Evolutionary conservation across 176 grass and related monocot species (phyloP).

Genomic region (Chloris gayana): DNA sequence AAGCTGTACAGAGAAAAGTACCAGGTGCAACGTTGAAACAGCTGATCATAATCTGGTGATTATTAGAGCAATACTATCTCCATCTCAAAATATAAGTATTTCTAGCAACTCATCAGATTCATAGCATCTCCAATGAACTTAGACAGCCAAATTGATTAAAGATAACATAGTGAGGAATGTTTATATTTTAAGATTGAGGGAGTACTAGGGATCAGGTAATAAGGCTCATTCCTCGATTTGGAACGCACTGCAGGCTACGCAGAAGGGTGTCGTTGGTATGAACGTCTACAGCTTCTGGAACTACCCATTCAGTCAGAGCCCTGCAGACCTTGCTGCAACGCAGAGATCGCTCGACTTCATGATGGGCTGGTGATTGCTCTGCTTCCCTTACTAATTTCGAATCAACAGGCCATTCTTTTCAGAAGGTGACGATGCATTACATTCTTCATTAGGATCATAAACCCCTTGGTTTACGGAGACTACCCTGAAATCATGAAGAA

Average conservation of each 20-base stretch:
- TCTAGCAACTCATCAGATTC: too few species aligned
- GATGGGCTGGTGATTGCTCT: constrained; percentile 59
- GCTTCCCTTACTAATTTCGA: not conserved
- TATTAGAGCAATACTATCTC: not conserved
- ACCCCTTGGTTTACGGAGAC: constrained; percentile 78
- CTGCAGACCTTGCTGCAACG: constrained; percentile 52
- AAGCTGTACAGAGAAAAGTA: constrained; percentile 72
- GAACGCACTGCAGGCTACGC: constrained; percentile 41
- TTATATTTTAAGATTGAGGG: too few species aligned
- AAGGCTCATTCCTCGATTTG: not conserved
- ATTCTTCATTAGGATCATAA: constrained; percentile 44
- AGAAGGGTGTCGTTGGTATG: constrained; percentile 66
- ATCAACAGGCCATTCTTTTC: not conserved
- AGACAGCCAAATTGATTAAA: too few species aligned
- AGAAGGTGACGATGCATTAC: not conserved
- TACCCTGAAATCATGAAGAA: constrained; percentile 82
- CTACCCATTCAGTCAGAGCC: constrained; percentile 52
- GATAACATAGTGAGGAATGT: too few species aligned
- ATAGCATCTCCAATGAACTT: too few species aligned
- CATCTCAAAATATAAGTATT: too few species aligned
- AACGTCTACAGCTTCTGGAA: constrained; percentile 78
- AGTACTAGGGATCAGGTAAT: not conserved
- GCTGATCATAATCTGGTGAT: not conserved
- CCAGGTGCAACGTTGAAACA: constrained; percentile 26
- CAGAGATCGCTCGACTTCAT: constrained; percentile 65